Evolutionary conservation across 2,329 filamentous ascomycete genomes (phyloP).

Genomic region (Apiospora rasikravindrae): DNA sequence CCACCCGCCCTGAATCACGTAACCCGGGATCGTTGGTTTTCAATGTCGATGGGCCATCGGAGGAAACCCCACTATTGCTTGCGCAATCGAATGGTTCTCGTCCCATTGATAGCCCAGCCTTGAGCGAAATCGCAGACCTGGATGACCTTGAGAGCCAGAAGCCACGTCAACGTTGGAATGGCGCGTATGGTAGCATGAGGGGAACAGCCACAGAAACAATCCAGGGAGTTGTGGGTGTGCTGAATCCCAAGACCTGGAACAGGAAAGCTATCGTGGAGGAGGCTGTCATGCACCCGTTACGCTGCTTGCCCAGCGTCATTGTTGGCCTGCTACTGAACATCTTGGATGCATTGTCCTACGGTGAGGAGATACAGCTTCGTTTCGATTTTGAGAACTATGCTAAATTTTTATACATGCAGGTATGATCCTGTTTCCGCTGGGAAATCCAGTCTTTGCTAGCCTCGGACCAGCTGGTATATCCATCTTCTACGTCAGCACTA

Average conservation of each 20-base stretch:
- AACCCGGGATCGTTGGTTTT: slow-evolving; percentile 19
- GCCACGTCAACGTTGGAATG: slow-evolving; percentile 28
- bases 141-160: slow-evolving; percentile 60
- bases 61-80: slow-evolving; percentile 55
- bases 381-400: slow-evolving; percentile 15
- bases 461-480: slow-evolving; percentile 94
- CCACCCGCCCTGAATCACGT: not conserved
- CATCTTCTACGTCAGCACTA: slow-evolving; percentile 98
- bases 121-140: slow-evolving; percentile 34
- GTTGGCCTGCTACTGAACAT: slow-evolving; percentile 91
- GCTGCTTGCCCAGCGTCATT: slow-evolving; percentile 82
- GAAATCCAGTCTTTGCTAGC: slow-evolving; percentile 81
- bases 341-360: slow-evolving; percentile 92
- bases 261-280: slow-evolving; percentile 66
- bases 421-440: slow-evolving; percentile 94
- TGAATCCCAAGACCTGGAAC: slow-evolving; percentile 76
- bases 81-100: slow-evolving; percentile 38
- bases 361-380: slow-evolving; percentile 46
- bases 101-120: slow-evolving; percentile 31
- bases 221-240: slow-evolving; percentile 37
- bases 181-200: slow-evolving; percentile 35
- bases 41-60: slow-evolving; percentile 30
- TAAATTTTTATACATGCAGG: slow-evolving; percentile 49
- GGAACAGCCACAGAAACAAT: slow-evolving; percentile 29
- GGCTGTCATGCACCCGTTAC: slow-evolving; percentile 68